phyloP scores from a whole-genome alignment of 345 rosid genomes.

The Gossypium raimondii region DNA sequence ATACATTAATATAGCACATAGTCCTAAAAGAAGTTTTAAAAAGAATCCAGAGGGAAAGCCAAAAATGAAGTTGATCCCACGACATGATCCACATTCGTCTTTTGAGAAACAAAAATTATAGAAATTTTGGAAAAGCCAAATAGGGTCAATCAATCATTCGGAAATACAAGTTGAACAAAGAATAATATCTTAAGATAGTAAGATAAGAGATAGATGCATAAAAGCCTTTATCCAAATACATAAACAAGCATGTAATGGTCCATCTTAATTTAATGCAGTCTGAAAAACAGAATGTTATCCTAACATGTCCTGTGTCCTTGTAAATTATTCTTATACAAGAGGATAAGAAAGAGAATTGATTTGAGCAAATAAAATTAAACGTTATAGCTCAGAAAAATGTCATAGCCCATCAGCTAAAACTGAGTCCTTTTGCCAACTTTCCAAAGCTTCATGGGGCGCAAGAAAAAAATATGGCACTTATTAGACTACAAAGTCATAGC shows the following conservation, averaged over 20 bases:
- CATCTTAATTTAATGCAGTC: neutral
- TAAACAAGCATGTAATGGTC: neutral
- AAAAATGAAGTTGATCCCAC: neutral
- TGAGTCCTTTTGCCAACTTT: neutral
- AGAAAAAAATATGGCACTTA: neutral
- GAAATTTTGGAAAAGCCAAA: neutral
- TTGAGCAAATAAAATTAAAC: neutral
- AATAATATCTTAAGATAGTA: neutral
- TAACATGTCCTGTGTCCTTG: neutral
- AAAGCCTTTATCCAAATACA: neutral
- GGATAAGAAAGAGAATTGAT: neutral
- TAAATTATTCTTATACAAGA: neutral
- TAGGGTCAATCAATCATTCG: neutral
- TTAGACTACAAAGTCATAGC: neutral
- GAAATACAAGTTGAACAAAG: neutral
- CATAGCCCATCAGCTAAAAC: neutral
- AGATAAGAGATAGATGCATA: neutral
- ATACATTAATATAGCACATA: neutral
- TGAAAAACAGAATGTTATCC: neutral
- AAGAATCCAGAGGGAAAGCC: conserved; percentile 7
- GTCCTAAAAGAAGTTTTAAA: neutral
- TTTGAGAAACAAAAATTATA: neutral
- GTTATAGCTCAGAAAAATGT: neutral
- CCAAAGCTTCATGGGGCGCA: neutral
- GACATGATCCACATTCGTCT: neutral